Percentiles rank a stretch among this genome's conserved stretches.
phyloP scores from a whole-genome alignment of 2,329 filamentous ascomycete genomes.

The Colletotrichum destructivum region DNA sequence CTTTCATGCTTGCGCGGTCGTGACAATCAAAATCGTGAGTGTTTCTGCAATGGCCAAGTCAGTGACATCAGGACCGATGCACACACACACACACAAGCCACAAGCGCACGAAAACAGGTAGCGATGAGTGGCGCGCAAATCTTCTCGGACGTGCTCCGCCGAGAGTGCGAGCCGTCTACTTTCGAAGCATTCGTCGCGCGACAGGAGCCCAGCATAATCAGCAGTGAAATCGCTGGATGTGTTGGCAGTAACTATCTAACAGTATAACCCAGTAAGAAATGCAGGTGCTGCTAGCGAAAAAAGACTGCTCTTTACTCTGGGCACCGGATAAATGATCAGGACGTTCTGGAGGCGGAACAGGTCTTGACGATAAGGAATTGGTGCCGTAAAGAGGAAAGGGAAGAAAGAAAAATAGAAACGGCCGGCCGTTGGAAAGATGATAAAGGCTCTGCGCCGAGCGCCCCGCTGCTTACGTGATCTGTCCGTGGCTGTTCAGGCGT shows the following conservation, averaged over 20 bases:
- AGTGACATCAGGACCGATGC: not conserved
- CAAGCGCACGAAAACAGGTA: not conserved
- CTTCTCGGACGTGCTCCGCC: not conserved
- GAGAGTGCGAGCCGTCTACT: not conserved
- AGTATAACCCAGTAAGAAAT: constrained; percentile 78
- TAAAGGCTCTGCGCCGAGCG: constrained; percentile 29
- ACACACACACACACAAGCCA: too few relatives aligned
- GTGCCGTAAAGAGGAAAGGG: constrained; percentile 72
- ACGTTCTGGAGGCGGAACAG: constrained; percentile 78
- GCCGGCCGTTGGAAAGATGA: constrained; percentile 37
- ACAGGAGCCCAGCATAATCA: not conserved
- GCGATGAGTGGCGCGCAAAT: not conserved
- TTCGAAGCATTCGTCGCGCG: not conserved
- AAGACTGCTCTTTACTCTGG: constrained; percentile 88
- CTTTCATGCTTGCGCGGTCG: not conserved
- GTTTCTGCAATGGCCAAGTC: not conserved
- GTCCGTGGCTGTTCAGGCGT: not conserved
- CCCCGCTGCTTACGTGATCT: constrained; percentile 32
- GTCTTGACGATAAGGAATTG: constrained; percentile 97
- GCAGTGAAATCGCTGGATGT: constrained; percentile 57
- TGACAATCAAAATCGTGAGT: not conserved
- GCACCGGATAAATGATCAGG: constrained; percentile 93
- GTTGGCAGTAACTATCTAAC: constrained; percentile 98
- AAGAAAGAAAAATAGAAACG: constrained; percentile 47
- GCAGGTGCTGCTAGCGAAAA: constrained; percentile 99